These are phyloP conservation scores for Hyphopichia homilentoma DNA, from an alignment of 805 yeast genomes.

Conservation along the genomic window DNA sequence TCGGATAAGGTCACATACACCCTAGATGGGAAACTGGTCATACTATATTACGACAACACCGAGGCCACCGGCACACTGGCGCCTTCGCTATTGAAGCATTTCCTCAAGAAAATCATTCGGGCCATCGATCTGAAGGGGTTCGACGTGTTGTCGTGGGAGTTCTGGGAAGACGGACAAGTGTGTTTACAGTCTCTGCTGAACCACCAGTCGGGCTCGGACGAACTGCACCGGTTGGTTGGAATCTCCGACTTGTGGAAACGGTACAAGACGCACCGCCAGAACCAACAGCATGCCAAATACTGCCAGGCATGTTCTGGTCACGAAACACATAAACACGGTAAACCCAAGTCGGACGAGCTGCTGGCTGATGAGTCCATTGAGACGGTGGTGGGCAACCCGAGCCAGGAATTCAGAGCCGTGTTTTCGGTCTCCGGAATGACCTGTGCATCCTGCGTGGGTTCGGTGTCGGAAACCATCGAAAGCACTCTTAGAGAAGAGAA, in stretches of 20 bases:
- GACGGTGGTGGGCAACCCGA: slow-evolving; percentile 21
- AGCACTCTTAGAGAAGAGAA: slow-evolving; percentile 2
- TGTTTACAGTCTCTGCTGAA: slow-evolving; percentile 15
- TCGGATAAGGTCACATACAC: slow-evolving; percentile 12
- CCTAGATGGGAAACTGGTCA: slow-evolving; percentile 23
- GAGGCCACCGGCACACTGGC: slow-evolving; percentile 4
- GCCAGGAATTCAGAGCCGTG: slow-evolving; percentile 42
- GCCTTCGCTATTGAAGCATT: slow-evolving; percentile 9
- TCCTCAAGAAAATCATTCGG: slow-evolving; percentile 20
- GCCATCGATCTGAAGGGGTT: slow-evolving; percentile 35
- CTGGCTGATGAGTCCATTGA: slow-evolving; percentile 16
- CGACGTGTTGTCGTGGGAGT: slow-evolving; percentile 31
- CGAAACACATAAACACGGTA: slow-evolving; percentile 8
- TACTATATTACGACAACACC: slow-evolving; percentile 16
- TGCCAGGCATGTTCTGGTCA: slow-evolving; percentile 39
- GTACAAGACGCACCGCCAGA: slow-evolving; percentile 12
- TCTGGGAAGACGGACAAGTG: slow-evolving; percentile 14
- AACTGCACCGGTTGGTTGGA: slow-evolving; percentile 13
- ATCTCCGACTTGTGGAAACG: slow-evolving; percentile 12
- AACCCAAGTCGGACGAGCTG: slow-evolving; percentile 1
- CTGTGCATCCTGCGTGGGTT: slow-evolving; percentile 34
- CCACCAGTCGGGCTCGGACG: slow-evolving; percentile 18
- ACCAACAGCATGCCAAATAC: slow-evolving; percentile 33
- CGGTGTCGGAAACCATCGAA: slow-evolving; percentile 27
- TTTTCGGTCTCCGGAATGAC: slow-evolving; percentile 49